Conservation (phyloP, 768 basidiomycete genomes). For the Russula sp. region DNA sequence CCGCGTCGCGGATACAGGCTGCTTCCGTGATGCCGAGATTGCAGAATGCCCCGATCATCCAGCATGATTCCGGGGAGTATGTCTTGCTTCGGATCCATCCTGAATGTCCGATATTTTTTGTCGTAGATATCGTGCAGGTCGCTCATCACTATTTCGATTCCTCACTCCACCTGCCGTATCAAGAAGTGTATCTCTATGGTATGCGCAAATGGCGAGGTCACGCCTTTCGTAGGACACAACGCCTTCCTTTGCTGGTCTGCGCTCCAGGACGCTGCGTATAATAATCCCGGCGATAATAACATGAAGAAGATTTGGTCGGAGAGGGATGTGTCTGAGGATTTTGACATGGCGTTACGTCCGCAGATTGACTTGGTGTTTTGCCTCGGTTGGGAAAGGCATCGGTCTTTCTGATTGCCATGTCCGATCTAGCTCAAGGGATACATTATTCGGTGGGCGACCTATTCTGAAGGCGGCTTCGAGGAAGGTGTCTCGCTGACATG, state of each 20-base stretch:
- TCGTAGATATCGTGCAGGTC: slow-evolving; percentile 81
- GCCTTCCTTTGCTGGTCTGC: slow-evolving; percentile 92
- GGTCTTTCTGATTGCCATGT: not conserved
- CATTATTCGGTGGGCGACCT: slow-evolving; percentile 82
- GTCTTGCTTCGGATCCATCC: not conserved
- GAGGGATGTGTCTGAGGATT: slow-evolving; percentile 79
- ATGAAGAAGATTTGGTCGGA: slow-evolving; percentile 77
- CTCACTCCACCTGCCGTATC: slow-evolving; percentile 84
- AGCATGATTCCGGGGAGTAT: slow-evolving; percentile 72
- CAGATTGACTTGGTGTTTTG: slow-evolving; percentile 37
- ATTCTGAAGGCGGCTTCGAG: too few relatives aligned
- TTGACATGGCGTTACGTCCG: slow-evolving; percentile 71
- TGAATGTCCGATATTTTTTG: not conserved
- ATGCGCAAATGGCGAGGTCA: slow-evolving; percentile 77
- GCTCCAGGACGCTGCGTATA: slow-evolving; percentile 76
- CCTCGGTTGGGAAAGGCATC: too few relatives aligned
- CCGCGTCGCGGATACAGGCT: too few relatives aligned
- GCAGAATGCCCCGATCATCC: slow-evolving; percentile 79
- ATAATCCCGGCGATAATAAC: slow-evolving; percentile 62
- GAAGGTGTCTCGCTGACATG: slow-evolving; percentile 84
- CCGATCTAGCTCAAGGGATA: slow-evolving; percentile 50
- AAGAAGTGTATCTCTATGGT: slow-evolving; percentile 80
- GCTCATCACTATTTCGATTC: slow-evolving; percentile 88
- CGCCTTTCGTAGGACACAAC: slow-evolving; percentile 84
- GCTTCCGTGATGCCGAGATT: slow-evolving; percentile 86